Conservation (phyloP, 495 filamentous ascomycete species). For the Podospora tetraspora region DNA sequence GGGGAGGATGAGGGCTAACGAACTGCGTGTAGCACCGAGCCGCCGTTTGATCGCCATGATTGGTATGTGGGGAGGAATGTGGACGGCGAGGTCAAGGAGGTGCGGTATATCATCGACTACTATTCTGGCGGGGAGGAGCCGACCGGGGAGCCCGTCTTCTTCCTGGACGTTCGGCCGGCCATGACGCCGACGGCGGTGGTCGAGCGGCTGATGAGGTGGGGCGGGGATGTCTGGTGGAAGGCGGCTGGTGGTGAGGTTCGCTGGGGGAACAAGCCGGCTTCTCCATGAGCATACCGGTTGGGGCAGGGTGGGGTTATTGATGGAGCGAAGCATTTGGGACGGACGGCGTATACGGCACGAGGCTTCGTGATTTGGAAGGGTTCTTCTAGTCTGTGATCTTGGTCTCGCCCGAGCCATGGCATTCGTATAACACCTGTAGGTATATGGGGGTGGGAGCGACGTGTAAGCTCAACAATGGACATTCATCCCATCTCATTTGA, state of each 20-base stretch:
- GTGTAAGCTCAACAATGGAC: not conserved
- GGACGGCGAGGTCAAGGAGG: slow-evolving; percentile 59
- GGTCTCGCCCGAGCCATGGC: not conserved
- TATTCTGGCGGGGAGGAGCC: slow-evolving; percentile 84
- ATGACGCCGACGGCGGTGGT: slow-evolving; percentile 77
- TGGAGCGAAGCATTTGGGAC: not conserved
- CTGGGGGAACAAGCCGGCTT: slow-evolving; percentile 21
- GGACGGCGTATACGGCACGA: not conserved
- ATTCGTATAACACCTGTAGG: not conserved
- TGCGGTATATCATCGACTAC: slow-evolving; percentile 97
- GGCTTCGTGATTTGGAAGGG: not conserved
- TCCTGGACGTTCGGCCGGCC: slow-evolving; percentile 91
- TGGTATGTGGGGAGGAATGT: slow-evolving; percentile 79
- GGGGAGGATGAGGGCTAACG: too few species aligned
- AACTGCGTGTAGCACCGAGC: slow-evolving; percentile 50
- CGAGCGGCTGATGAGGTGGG: slow-evolving; percentile 85
- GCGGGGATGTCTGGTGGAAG: slow-evolving; percentile 87
- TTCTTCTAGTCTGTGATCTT: not conserved
- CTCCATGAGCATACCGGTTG: not conserved
- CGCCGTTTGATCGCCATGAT: slow-evolving; percentile 97
- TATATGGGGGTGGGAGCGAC: not conserved
- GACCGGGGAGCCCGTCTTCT: slow-evolving; percentile 92
- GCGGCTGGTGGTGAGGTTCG: slow-evolving; percentile 69
- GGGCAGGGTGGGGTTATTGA: not conserved
- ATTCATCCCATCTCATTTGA: not conserved